Evolutionary conservation across 2,329 filamentous ascomycete species (phyloP).

Genomic region (Verticillium klebahnii): DNA sequence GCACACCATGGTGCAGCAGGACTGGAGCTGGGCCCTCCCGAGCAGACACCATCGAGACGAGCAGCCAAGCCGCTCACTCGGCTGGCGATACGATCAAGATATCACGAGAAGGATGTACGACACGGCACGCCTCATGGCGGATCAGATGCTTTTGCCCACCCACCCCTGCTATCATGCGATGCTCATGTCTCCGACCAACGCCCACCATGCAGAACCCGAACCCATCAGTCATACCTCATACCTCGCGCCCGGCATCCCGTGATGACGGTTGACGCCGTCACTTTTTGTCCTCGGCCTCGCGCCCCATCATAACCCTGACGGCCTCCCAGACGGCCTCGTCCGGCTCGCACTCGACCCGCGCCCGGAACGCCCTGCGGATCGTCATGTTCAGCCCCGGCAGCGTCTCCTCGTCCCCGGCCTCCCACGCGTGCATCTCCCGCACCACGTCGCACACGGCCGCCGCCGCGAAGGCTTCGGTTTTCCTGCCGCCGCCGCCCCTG

Average conservation of each 20-base stretch:
- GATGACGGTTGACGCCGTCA: neutral
- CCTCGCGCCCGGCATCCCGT: neutral
- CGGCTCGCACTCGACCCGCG: neutral
- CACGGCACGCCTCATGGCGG: neutral
- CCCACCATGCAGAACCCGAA: neutral
- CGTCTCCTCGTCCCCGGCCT: slow-evolving; percentile 7
- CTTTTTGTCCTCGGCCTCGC: neutral
- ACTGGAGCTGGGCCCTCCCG: no score
- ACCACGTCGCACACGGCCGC: slow-evolving; percentile 9
- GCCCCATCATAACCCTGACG: neutral
- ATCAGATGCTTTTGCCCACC: neutral
- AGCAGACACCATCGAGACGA: no score
- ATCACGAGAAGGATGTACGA: neutral
- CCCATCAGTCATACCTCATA: neutral
- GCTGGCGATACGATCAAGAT: neutral
- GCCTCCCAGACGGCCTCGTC: neutral
- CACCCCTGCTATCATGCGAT: neutral
- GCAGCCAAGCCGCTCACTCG: no score
- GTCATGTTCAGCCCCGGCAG: slow-evolving; percentile 12
- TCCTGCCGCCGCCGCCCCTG: neutral
- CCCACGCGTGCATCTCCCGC: slow-evolving; percentile 11
- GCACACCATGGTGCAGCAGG: neutral
- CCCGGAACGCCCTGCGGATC: neutral
- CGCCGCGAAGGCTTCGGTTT: slow-evolving; percentile 2
- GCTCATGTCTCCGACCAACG: neutral